A percentile compares a stretch with the other conserved stretches of the same genome.
These are phyloP conservation scores for Neurospora intermedia DNA, from an alignment of 495 filamentous ascomycete species.

Conservation along the genomic window DNA sequence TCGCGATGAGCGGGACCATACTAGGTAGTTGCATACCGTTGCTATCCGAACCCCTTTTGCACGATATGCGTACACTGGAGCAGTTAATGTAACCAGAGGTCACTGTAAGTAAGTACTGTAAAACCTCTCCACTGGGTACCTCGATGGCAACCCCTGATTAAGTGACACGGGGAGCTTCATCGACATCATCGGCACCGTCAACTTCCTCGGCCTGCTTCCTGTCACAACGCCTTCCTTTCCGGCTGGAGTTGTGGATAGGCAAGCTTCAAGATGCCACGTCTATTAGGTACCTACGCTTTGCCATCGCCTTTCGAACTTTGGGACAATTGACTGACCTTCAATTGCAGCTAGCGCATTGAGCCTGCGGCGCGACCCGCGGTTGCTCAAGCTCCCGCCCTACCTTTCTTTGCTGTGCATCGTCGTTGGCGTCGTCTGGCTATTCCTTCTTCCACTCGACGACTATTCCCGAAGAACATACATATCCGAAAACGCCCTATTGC, in stretches of 20 bases:
- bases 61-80: not conserved
- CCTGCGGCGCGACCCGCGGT: constrained; percentile 54
- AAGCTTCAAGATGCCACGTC: constrained; percentile 22
- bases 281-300: constrained; percentile 13
- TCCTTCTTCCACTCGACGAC: constrained; percentile 82
- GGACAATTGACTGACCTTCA: not conserved
- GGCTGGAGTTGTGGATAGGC: not conserved
- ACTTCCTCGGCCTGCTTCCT: not conserved
- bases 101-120: not conserved
- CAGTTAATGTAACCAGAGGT: not conserved
- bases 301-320: not conserved
- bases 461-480: constrained; percentile 93
- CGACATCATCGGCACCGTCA: not conserved
- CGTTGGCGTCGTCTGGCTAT: constrained; percentile 83
- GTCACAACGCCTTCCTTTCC: not conserved
- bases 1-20: not conserved
- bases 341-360: constrained; percentile 34
- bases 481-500: constrained; percentile 92
- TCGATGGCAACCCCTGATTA: not conserved
- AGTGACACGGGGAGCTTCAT: not conserved
- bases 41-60: not conserved
- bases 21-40: not conserved
- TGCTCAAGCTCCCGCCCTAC: constrained; percentile 68
- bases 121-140: not conserved
- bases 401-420: constrained; percentile 80